phyloP scores from a whole-genome alignment of 2,329 filamentous ascomycete species.

The Talaromyces sp. region DNA sequence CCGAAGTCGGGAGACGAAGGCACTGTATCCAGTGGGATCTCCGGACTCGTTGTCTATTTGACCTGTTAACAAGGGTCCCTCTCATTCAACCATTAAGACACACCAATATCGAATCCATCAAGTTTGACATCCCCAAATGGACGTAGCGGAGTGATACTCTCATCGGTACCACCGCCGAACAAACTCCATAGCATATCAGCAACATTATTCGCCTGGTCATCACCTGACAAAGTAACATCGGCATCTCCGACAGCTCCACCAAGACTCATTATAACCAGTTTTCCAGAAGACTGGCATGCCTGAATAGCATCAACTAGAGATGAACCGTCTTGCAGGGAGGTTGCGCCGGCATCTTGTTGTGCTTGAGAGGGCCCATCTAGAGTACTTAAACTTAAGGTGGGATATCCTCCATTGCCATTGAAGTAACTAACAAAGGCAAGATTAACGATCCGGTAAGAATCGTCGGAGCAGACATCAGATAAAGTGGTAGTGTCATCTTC shows the following conservation, averaged over 20 bases:
- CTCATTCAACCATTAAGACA: neutral
- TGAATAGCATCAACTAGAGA: conserved; percentile 40
- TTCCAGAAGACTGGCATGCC: conserved; percentile 42
- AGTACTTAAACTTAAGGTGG: conserved; percentile 8
- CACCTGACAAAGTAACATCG: conserved; percentile 9
- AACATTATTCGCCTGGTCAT: conserved; percentile 24
- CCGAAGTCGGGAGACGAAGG: conserved; percentile 48
- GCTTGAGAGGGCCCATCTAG: conserved; percentile 10
- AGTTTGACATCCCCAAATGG: conserved; percentile 50
- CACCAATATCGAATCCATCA: conserved; percentile 47
- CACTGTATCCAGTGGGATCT: conserved; percentile 29
- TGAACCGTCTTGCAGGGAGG: conserved; percentile 32
- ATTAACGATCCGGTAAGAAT: conserved; percentile 40
- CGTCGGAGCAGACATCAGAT: conserved; percentile 14
- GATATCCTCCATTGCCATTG: conserved; percentile 27
- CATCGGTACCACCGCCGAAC: conserved; percentile 34
- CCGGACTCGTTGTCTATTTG: conserved; percentile 15
- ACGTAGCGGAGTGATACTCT: conserved; percentile 33
- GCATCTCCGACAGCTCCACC: conserved; percentile 43
- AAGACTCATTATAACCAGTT: conserved; percentile 47
- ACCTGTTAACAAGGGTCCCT: neutral
- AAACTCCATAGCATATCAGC: conserved; percentile 43
- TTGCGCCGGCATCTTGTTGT: conserved; percentile 15
- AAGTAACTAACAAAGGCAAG: conserved; percentile 42
- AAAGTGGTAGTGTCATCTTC: conserved; percentile 17